A percentile compares a stretch with the other conserved stretches of the same genome.
Evolutionary conservation across 192 early-diverging fungal species (phyloP).

Genomic region (Rhizophagus prolifer): DNA sequence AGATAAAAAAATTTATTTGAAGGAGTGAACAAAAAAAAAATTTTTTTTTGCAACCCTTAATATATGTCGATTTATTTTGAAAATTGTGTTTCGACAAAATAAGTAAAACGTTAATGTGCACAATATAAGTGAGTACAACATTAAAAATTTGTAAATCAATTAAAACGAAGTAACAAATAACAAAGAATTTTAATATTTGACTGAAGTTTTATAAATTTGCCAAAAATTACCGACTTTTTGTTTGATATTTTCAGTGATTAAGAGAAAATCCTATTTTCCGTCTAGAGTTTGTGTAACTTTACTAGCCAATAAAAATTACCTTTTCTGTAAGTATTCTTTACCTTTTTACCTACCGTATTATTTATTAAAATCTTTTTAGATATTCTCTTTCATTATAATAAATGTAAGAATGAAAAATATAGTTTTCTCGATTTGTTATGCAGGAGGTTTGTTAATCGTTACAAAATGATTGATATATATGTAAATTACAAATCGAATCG

Average conservation of each 20-base stretch:
- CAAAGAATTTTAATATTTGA: background rate
- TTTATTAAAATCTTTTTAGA: too few species aligned
- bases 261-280: background rate
- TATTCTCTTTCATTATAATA: too few species aligned
- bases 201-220: background rate
- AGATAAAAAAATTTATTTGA: background rate
- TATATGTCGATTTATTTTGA: background rate
- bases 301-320: too few species aligned
- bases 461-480: too few species aligned
- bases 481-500: too few species aligned
- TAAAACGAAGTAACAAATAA: background rate
- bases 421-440: too few species aligned
- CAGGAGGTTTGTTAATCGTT: too few species aligned
- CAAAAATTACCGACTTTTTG: background rate
- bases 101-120: background rate
- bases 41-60: background rate
- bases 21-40: background rate
- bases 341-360: too few species aligned
- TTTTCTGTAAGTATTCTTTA: too few species aligned
- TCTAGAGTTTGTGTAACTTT: too few species aligned
- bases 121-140: background rate
- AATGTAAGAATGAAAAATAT: too few species aligned
- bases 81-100: background rate
- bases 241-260: background rate
- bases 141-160: background rate